Conservation (phyloP, 2,329 filamentous ascomycete genomes). For the Purpureocillium takamizusanense region DNA sequence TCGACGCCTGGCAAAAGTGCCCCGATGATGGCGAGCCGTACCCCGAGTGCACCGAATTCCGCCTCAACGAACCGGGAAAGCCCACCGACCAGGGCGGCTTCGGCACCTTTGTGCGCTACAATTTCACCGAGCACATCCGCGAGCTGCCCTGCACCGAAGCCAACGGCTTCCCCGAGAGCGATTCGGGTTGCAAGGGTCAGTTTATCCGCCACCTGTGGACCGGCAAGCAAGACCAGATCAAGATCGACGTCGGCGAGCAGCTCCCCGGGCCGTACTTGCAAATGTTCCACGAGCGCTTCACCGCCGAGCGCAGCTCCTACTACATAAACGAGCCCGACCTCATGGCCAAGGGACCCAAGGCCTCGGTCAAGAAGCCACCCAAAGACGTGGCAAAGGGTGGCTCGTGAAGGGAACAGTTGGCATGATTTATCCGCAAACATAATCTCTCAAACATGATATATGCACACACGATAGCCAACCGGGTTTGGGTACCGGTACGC, state of each 20-base stretch:
- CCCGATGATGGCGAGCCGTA: conserved; percentile 27
- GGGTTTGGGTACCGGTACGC: too few relatives aligned
- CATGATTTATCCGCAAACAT: too few relatives aligned
- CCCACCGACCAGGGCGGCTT: conserved; percentile 35
- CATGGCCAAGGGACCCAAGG: conserved; percentile 14
- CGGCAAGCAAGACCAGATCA: conserved; percentile 28
- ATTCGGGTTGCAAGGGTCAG: conserved; percentile 26
- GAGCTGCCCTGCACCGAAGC: conserved; percentile 31
- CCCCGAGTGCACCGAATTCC: conserved; percentile 28
- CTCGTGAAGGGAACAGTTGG: too few relatives aligned
- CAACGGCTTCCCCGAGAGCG: conserved; percentile 31
- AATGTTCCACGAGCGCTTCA: conserved; percentile 25
- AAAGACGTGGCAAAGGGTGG: too few relatives aligned
- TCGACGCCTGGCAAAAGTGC: conserved; percentile 38
- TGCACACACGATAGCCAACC: too few relatives aligned
- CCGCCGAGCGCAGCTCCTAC: conserved; percentile 22
- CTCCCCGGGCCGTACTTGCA: conserved; percentile 25
- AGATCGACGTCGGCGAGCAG: conserved; percentile 26
- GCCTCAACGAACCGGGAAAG: conserved; percentile 23
- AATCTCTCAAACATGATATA: too few relatives aligned
- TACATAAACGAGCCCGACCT: conserved; percentile 26
- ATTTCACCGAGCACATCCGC: conserved; percentile 29
- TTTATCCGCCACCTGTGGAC: conserved; percentile 36
- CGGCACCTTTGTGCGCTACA: conserved; percentile 33
- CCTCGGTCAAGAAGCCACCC: conserved; percentile 1